Conservation (phyloP, 176 grass and related monocot species). For the Sorghum bicolor region Sorghum_bicolor_NCBIv3 NC_012873.2:966501-967000, state of each 20-base stretch:
- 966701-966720: neutral
- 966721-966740: neutral
- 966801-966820: conserved; percentile 55
- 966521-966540: neutral
- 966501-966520: neutral
- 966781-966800: conserved; percentile 37
- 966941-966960: neutral
- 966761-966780: neutral
- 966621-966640: neutral
- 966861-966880: neutral
- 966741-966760: neutral
- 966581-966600: neutral
- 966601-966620: neutral
- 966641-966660: neutral
- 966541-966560: neutral
- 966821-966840: conserved; percentile 57
- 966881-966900: neutral
- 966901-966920: neutral
- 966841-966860: conserved; percentile 23
- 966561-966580: neutral
- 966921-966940: neutral
- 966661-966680: neutral
- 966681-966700: conserved; percentile 10
- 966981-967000: neutral
- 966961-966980: neutral